Evolutionary conservation across 176 grass and related monocot genomes (phyloP), one percentile per base, ranked within the genome.

Genomic region (Hsuehochloa calcarea): DNA sequence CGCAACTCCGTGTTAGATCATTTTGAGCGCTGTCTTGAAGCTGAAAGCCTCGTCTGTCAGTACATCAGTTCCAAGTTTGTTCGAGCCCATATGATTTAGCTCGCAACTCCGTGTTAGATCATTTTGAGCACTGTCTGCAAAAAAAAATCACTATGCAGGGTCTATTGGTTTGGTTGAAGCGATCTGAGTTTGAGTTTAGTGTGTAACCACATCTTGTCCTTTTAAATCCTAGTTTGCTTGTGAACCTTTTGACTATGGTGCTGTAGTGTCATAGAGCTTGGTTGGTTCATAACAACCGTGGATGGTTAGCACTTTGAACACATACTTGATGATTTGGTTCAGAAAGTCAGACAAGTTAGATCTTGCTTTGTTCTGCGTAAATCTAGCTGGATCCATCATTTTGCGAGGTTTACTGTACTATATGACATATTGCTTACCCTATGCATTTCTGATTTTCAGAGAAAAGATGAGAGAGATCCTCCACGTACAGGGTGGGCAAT

Each of bases 381-480:
- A 56, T 61, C 3, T n/a, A 4, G 34, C 22, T 31, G 8, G 1
- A 43, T 3, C 3, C 54, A 10, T 72, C 16, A 47, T 72, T 72
- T 37, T 22, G 10, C 4, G 6, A 22, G 22, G 16, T 35, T 26
- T 72, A n/a, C 68, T 72, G 52, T 17, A 35, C 50, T 35, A 72
- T 62, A 4, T 16, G 17, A 46, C n/a, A 72, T 35, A 12, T 59
- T 16, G 25, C 51, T 72, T n/a, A 60, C 52, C 16, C 12, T 10
- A 10, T n/a, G 3, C 10, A 43, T 60, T 27, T 35, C 5, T 44
- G 19, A 11, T 73, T 73, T 49, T 73, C 17, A 80, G 54, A 71
- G 67, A 72, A 29, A 93, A 91, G 40, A 94, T 94, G 93, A 92
- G 93, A 70, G 93, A 94, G 72, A 94, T 94, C 80, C 74, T 94